phyloP scores from a whole-genome alignment of 305 asterid genomes.

The Caryopteris hybrid region DNA sequence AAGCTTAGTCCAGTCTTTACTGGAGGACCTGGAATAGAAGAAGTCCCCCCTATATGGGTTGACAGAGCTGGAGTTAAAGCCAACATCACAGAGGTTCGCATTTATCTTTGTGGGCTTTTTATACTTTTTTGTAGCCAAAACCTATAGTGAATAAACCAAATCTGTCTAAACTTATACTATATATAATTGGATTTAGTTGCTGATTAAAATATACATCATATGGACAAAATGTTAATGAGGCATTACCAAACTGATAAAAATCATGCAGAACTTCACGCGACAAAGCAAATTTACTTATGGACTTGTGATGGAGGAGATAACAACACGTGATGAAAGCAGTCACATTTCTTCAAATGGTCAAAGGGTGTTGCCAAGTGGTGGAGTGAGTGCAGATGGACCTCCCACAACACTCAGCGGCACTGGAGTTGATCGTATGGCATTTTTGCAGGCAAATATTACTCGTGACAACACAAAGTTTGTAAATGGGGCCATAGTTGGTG shows the following conservation, averaged over 20 bases:
- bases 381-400: constrained; percentile 97
- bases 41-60: constrained; percentile 99
- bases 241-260: constrained; percentile 13
- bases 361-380: constrained; percentile 93
- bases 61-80: constrained; percentile 96
- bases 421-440: constrained; percentile 92
- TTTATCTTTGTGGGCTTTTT: background rate
- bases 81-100: constrained; percentile 83
- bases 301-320: constrained; percentile 94
- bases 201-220: background rate
- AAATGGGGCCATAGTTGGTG: constrained; percentile 96
- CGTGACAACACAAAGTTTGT: constrained; percentile 89
- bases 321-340: constrained; percentile 97
- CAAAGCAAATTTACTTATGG: constrained; percentile 99
- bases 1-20: constrained; percentile 98
- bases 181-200: background rate
- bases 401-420: constrained; percentile 99
- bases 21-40: constrained; percentile 98
- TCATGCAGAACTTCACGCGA: constrained; percentile 79
- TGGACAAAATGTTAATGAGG: constrained; percentile 15
- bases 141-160: background rate
- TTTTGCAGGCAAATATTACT: constrained; percentile 91
- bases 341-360: constrained; percentile 89
- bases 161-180: background rate
- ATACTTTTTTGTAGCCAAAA: background rate